These are phyloP conservation scores for Teunomyces gatunensis DNA, from an alignment of 805 yeast genomes.

Conservation along the genomic window DNA sequence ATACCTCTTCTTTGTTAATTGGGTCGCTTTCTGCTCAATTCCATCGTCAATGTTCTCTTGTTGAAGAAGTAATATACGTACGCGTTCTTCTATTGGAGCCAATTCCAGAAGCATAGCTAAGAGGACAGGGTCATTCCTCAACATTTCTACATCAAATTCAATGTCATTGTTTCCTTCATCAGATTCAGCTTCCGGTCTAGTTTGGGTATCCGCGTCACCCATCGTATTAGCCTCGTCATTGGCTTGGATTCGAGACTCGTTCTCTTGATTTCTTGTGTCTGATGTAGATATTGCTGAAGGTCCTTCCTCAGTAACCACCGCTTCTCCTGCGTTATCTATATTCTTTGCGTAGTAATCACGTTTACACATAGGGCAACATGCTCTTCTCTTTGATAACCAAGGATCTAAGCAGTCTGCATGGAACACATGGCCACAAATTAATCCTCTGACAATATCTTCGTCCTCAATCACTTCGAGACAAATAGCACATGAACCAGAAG, in stretches of 20 bases:
- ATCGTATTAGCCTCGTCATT: not conserved
- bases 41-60: conserved; percentile 41
- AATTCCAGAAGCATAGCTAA: conserved; percentile 37
- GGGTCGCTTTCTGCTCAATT: conserved; percentile 45
- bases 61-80: conserved; percentile 7
- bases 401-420: conserved; percentile 79
- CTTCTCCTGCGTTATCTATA: not conserved
- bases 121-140: conserved; percentile 37
- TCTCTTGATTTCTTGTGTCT: not conserved
- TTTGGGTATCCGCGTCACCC: no score
- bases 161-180: conserved; percentile 9
- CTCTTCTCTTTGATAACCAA: conserved; percentile 72
- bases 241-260: not conserved
- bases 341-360: conserved; percentile 51
- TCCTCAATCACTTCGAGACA: conserved; percentile 67
- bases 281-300: not conserved
- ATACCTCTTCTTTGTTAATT: conserved; percentile 34
- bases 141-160: conserved; percentile 27
- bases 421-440: conserved; percentile 81
- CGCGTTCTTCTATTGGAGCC: conserved; percentile 42
- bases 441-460: conserved; percentile 65
- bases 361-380: conserved; percentile 84
- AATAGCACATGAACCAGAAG: conserved; percentile 74
- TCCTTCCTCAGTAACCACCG: not conserved
- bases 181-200: not conserved